A percentile compares a stretch with the other conserved stretches of the same genome.
Conservation (phyloP, 139 green algal genomes). For the Tetraselmis chui region DNA sequence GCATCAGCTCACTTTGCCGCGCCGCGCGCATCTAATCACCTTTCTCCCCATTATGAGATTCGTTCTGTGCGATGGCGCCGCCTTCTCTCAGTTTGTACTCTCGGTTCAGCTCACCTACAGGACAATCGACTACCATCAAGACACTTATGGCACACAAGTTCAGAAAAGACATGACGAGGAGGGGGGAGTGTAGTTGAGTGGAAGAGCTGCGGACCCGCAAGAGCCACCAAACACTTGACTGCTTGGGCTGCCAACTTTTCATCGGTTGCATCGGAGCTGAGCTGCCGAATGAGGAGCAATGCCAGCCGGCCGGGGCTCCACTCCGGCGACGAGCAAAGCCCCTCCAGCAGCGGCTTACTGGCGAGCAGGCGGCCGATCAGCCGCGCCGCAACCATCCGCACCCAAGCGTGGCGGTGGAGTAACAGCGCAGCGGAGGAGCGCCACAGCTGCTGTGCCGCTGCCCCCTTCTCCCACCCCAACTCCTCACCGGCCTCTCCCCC, state of each 20-base stretch:
- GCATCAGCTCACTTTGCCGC: too few species aligned
- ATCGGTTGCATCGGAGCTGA: slow-evolving; percentile 56
- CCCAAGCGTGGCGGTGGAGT: slow-evolving; percentile 73
- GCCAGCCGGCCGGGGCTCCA: slow-evolving; percentile 24
- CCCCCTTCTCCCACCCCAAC: slow-evolving; percentile 1
- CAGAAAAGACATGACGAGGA: too few species aligned
- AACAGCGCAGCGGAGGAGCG: slow-evolving; percentile 23
- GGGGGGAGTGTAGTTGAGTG: too few species aligned
- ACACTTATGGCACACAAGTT: too few species aligned
- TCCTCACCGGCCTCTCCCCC: slow-evolving; percentile 18
- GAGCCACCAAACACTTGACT: slow-evolving; percentile 72
- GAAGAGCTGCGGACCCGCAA: slow-evolving; percentile 47
- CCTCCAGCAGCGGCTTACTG: slow-evolving; percentile 19
- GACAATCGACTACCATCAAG: too few species aligned
- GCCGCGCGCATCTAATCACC: too few species aligned
- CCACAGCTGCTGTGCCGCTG: slow-evolving; percentile 12
- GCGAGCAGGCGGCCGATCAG: slow-evolving; percentile 59
- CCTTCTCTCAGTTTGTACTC: too few species aligned
- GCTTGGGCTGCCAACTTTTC: slow-evolving; percentile 65
- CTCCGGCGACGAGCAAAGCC: slow-evolving; percentile 1
- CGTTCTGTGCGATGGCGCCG: too few species aligned
- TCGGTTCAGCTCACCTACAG: too few species aligned
- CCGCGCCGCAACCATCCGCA: slow-evolving; percentile 65
- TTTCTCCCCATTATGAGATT: too few species aligned
- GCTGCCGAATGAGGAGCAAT: slow-evolving; percentile 51